Conservation (phyloP, 2,329 filamentous ascomycete genomes). For the Neoarthrinium moseri region DNA sequence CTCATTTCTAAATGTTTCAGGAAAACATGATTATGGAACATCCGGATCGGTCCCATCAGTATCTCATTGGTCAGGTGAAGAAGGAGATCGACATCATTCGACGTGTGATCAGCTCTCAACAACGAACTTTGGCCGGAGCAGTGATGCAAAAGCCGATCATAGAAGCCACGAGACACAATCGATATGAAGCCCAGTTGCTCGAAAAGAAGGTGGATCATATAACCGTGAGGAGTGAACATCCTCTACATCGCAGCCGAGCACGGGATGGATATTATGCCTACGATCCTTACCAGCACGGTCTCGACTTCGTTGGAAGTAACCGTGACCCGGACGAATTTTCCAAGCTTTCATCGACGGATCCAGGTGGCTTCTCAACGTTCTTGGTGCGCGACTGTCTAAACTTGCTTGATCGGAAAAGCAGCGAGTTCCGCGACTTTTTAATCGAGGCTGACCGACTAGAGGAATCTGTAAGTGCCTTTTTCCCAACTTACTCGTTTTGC, state of each 20-base stretch:
- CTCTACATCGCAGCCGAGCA: not conserved
- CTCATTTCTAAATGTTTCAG: too few species aligned
- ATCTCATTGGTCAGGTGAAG: conserved; percentile 36
- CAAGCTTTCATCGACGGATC: conserved; percentile 35
- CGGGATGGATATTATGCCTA: not conserved
- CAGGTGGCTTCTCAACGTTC: conserved; percentile 35
- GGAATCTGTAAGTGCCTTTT: conserved; percentile 21
- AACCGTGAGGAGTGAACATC: not conserved
- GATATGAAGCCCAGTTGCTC: conserved; percentile 18
- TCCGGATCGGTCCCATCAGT: conserved; percentile 39
- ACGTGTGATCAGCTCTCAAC: conserved; percentile 32
- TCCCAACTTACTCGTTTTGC: too few species aligned
- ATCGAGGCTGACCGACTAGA: conserved; percentile 23
- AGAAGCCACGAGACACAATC: conserved; percentile 14
- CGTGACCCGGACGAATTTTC: conserved; percentile 26
- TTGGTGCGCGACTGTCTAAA: conserved; percentile 36
- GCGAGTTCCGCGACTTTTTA: conserved; percentile 27
- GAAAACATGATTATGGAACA: conserved; percentile 39
- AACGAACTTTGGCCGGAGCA: conserved; percentile 26
- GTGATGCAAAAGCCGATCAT: conserved; percentile 12
- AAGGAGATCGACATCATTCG: conserved; percentile 39
- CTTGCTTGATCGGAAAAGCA: conserved; percentile 33
- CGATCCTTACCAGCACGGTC: not conserved
- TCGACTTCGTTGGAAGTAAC: conserved; percentile 7
- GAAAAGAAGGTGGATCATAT: conserved; percentile 17